A percentile compares a stretch with the other conserved stretches of the same genome.
Conservation (phyloP, 169 alveolate genomes). For the Eimeria acervulina region DNA sequence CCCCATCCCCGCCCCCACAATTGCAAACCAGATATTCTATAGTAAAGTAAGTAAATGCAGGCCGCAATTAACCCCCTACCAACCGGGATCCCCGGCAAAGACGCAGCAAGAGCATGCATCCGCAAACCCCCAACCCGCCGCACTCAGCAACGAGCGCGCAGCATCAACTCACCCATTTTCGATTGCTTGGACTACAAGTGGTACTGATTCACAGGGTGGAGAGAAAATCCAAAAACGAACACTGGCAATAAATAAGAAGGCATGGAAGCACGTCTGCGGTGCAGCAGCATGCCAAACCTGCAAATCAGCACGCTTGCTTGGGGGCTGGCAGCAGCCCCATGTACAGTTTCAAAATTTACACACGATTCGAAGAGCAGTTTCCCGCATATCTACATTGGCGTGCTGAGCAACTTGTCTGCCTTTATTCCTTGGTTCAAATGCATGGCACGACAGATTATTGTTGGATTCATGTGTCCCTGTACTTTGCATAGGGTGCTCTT, state of each 20-base stretch:
- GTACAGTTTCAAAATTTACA: neutral
- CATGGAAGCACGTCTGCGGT: neutral
- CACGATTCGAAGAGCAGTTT: too few relatives aligned
- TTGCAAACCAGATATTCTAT: neutral
- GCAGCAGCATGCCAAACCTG: neutral
- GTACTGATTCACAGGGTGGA: neutral
- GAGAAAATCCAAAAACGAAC: neutral
- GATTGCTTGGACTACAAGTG: neutral
- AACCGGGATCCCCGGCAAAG: neutral
- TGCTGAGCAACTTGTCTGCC: too few relatives aligned
- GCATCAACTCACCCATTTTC: constrained; percentile 34
- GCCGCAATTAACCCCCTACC: neutral
- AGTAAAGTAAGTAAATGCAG: neutral
- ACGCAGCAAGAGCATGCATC: neutral
- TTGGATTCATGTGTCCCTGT: neutral
- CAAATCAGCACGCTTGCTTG: neutral
- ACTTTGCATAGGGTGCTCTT: neutral
- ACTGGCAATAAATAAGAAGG: neutral
- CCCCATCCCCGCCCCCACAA: neutral
- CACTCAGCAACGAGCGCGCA: neutral
- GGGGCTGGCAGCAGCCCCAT: constrained; percentile 36
- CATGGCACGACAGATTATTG: neutral
- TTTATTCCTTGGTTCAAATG: neutral
- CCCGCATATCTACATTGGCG: too few relatives aligned
- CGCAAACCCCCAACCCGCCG: too few relatives aligned